Percentiles rank a stretch among this genome's conserved stretches.
phyloP scores from a whole-genome alignment of 768 basidiomycete genomes.

The Pholiota microspora region DNA sequence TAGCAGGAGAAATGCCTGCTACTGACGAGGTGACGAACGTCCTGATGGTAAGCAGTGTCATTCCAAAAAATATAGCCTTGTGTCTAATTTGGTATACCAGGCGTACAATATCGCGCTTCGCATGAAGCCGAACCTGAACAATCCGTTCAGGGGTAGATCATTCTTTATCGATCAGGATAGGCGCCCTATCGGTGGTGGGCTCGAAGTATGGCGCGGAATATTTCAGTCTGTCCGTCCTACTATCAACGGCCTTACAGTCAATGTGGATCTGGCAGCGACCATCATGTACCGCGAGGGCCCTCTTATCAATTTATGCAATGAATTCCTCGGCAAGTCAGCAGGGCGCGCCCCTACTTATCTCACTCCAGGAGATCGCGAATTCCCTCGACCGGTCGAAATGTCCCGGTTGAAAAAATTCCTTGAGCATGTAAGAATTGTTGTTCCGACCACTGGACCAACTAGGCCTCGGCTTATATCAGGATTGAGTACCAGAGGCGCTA shows the following conservation, averaged over 20 bases:
- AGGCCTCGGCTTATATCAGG: constrained; percentile 52
- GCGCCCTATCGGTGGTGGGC: constrained; percentile 53
- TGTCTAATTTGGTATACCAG: constrained; percentile 28
- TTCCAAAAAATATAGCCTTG: too few species aligned
- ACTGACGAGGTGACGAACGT: constrained; percentile 54
- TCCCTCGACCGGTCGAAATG: constrained; percentile 44
- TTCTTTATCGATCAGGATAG: constrained; percentile 65
- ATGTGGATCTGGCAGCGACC: constrained; percentile 76
- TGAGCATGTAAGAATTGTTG: constrained; percentile 29
- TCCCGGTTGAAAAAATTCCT: constrained; percentile 38
- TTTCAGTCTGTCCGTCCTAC: constrained; percentile 78
- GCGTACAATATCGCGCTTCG: constrained; percentile 74
- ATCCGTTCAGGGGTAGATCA: constrained; percentile 72
- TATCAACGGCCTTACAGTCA: constrained; percentile 61
- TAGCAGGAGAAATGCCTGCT: constrained; percentile 56
- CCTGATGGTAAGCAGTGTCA: constrained; percentile 61
- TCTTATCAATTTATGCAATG: constrained; percentile 56
- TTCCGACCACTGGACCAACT: constrained; percentile 20
- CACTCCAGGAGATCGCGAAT: constrained; percentile 30
- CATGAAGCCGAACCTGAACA: constrained; percentile 66
- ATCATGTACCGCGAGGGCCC: constrained; percentile 71
- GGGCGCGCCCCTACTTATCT: constrained; percentile 2
- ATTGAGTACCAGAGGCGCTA: constrained; percentile 50
- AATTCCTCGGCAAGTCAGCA: constrained; percentile 36
- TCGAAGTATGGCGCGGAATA: constrained; percentile 76